These are phyloP conservation scores for Bryum argenteum DNA, from an alignment of 225 moss, liverwort and hornwort species.

Conservation along the genomic window DNA sequence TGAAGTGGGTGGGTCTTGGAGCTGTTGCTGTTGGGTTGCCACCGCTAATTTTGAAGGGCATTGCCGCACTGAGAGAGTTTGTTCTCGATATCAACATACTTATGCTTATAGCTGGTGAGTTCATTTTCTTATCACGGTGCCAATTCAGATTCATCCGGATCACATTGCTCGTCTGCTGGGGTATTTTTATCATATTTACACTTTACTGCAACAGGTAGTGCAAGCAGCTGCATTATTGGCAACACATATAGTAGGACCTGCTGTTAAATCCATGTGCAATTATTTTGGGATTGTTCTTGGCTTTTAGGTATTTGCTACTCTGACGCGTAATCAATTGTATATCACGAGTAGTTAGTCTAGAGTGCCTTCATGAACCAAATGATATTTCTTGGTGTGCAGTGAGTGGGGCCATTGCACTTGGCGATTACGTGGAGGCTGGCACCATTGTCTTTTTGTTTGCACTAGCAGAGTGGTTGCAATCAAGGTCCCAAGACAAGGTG, in stretches of 20 bases:
- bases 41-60: slow-evolving; percentile 69
- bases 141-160: slow-evolving; percentile 7
- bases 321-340: slow-evolving; percentile 1
- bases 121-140: slow-evolving; percentile 4
- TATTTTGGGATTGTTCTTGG: not conserved
- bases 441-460: slow-evolving; percentile 86
- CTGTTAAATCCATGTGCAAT: slow-evolving; percentile 6
- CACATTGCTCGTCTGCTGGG: not conserved
- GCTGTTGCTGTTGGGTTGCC: slow-evolving; percentile 78
- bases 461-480: slow-evolving; percentile 90
- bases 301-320: not conserved
- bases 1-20: slow-evolving; percentile 89
- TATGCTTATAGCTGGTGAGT: slow-evolving; percentile 87
- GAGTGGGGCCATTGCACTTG: slow-evolving; percentile 76
- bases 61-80: slow-evolving; percentile 66
- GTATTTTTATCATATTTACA: not conserved
- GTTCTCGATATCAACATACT: slow-evolving; percentile 89
- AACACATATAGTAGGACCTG: not conserved
- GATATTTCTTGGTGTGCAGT: slow-evolving; percentile 55
- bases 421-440: slow-evolving; percentile 96
- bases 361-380: slow-evolving; percentile 22
- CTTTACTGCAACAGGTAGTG: not conserved
- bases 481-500: slow-evolving; percentile 87
- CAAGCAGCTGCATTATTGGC: slow-evolving; percentile 8
- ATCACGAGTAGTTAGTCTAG: slow-evolving; percentile 1